These are phyloP conservation scores for Emmonsiellopsis sp. DNA, from an alignment of 2,329 filamentous ascomycete genomes.

Conservation along the genomic window DNA sequence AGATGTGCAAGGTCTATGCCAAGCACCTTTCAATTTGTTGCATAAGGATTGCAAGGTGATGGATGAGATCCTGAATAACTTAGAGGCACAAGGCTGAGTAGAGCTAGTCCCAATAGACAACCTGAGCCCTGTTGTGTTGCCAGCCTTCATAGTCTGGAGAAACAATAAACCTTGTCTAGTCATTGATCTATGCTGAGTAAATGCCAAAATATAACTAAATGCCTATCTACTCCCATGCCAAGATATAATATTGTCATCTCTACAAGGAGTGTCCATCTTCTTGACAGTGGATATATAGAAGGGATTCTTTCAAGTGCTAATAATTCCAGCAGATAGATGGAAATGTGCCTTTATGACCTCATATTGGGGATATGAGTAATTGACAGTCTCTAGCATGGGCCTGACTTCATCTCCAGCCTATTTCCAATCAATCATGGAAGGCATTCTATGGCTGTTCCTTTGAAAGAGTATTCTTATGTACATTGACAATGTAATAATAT, in stretches of 20 bases:
- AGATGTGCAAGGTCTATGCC: not conserved
- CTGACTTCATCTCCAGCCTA: not conserved
- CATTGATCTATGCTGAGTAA: not conserved
- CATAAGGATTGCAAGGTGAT: not conserved
- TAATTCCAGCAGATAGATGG: not conserved
- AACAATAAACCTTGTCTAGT: not conserved
- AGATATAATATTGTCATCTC: not conserved
- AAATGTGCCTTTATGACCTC: conserved; percentile 1
- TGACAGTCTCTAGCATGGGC: not conserved
- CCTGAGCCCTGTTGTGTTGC: not conserved
- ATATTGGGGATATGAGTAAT: not conserved
- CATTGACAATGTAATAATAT: conserved; percentile 3
- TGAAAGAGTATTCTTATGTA: not conserved
- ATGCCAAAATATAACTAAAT: not conserved
- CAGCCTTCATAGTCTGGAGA: not conserved
- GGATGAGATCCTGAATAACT: not conserved
- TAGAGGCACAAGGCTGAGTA: not conserved
- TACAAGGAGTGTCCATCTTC: not conserved
- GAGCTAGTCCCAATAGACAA: not conserved
- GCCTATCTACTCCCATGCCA: not conserved
- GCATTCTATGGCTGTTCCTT: not conserved
- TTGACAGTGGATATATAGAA: not conserved
- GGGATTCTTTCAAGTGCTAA: conserved; percentile 1
- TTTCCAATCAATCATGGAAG: conserved; percentile 5
- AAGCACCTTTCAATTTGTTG: not conserved